Base-by-base conservation (phyloP, 75 land plant genomes). In the Pinus albicaulis region DNA sequence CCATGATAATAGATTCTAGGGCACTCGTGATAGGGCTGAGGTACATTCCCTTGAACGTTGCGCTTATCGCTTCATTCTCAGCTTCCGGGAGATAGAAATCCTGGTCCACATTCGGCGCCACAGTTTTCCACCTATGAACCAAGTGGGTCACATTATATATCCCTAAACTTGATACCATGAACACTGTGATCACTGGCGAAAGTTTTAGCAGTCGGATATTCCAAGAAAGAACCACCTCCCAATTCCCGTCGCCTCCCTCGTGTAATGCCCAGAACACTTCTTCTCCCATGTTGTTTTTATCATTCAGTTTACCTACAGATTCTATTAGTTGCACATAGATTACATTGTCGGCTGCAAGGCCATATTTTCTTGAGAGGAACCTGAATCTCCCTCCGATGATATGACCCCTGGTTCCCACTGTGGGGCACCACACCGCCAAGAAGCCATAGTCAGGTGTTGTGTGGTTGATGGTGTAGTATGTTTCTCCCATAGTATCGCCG, bases 361-460 rank as follows among this genome's bases (percentile, higher is more conserved):
- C n/a, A n/a, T n/a, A n/a, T n/a, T n/a, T n/a, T n/a, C n/a, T n/a
- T n/a, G 78, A 56, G 61, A 52, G 55, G 82, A 76, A 75, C 10
- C 82, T 78, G 60, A 56, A 75, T 3, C 82, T 78, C 48, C 82
- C 82, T 2, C 82, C 82, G 16, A 64, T 53, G 36, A 69, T 59
- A n/a, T 80, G 82, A 41, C 82, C 82, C 1, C 70, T 78, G 0
- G 75, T 0, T 1, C 82, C 82, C 58, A 80, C 82, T 2, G 73
- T 57, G 19, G 55, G 56, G 36, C 78, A 80, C 36, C 19, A 55
- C 48, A 77, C 82, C 0, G 78, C 63, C 4, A 78, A 68, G 15
- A 80, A 15, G 70, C 22, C 70, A 23, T 16, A 66, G 12, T 12
- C 12, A 23, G 15, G 12, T 12, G 70, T 17, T 12, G 15, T 66